Conservation (phyloP, 2,329 filamentous ascomycete species). For the Juglanconis juglandina region DNA sequence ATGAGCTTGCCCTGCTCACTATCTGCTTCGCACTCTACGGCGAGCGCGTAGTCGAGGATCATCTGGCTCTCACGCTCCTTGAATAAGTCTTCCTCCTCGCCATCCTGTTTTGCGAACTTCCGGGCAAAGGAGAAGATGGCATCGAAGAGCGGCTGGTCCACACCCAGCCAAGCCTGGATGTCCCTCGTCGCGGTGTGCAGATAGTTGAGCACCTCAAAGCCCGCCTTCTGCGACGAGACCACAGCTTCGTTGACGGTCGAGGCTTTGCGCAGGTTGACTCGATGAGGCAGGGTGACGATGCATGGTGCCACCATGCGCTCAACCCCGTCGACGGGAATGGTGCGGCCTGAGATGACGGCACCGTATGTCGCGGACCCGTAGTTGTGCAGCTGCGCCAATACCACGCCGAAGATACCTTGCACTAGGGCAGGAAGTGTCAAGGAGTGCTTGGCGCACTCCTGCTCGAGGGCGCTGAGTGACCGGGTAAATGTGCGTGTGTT, state of each 20-base stretch:
- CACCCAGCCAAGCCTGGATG: conserved; percentile 33
- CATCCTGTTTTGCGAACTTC: conserved; percentile 6
- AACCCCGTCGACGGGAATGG: conserved; percentile 39
- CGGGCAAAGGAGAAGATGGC: conserved; percentile 32
- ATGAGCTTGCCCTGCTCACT: conserved; percentile 21
- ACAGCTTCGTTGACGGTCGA: conserved; percentile 25
- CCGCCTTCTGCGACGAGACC: conserved; percentile 22
- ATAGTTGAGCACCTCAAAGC: conserved; percentile 28
- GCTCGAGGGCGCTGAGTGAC: conserved; percentile 26
- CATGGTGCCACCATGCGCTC: conserved; percentile 32
- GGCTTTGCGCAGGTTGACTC: conserved; percentile 25
- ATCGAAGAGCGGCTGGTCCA: conserved; percentile 31
- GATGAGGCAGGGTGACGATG: conserved; percentile 34
- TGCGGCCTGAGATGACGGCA: conserved; percentile 46
- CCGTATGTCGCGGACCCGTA: conserved; percentile 20
- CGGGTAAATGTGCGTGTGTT: conserved; percentile 17
- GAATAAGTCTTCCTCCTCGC: conserved; percentile 24
- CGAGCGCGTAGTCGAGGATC: conserved; percentile 32
- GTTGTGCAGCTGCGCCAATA: conserved; percentile 27
- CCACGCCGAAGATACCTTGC: conserved; percentile 32
- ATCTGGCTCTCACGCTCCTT: conserved; percentile 30
- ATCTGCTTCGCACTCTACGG: conserved; percentile 31
- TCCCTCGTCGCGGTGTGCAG: conserved; percentile 33
- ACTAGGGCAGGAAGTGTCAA: conserved; percentile 30
- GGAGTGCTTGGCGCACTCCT: conserved; percentile 24